Base-by-base conservation (phyloP, 2,329 filamentous ascomycete species). In the Leptosphaerulina australis region DNA sequence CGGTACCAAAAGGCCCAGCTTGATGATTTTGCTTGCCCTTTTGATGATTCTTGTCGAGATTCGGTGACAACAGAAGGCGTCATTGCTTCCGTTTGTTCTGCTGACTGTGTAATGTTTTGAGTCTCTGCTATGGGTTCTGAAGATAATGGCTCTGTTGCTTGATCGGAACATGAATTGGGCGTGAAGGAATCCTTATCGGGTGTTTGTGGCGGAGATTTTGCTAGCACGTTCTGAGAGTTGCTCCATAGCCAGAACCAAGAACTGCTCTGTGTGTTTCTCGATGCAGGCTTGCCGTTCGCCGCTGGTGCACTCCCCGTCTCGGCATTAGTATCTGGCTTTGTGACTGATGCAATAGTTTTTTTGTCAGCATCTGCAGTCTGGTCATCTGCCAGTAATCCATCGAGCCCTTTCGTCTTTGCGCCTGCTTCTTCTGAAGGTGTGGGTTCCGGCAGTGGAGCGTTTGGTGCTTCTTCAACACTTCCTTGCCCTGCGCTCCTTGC, bases 1-100 rank as follows among this genome's bases (percentile, higher is more conserved):
- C 80, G 83, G 11, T 86, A 90, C 88, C 88, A 93, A 59, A 93
- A 92, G 0, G 87, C 88, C 89, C 89, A 93, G 0, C 86, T 88
- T 0, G 88, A 88, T 69, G 55, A 74, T 61, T 59, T 80, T 63
- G 71, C 63, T 55, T 81, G 75, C 5, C 75, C 72, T 1, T 74
- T 71, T 2, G 59, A 3, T 6, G 38, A 55, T 11, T 50, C 31
- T 15, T 45, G 53, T n/a, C 54, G 44, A 4, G 48, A 30, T 7
- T 57, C 55, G 3, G 44, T 21, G 4, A 47, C 37, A 30, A 17
- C 15, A 10, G 39, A 5, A 18, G 47, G 39, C 20, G 25, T 9
- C 3, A 29, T 2, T 4, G 18, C 14, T 26, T 30, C 15, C 3
- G 29, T 3, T 20, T 39, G 40, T 18, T 35, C 36, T 40, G 44